phyloP scores from a whole-genome alignment of 1,284 basidiomycete species.

The Irpex sp. region DNA sequence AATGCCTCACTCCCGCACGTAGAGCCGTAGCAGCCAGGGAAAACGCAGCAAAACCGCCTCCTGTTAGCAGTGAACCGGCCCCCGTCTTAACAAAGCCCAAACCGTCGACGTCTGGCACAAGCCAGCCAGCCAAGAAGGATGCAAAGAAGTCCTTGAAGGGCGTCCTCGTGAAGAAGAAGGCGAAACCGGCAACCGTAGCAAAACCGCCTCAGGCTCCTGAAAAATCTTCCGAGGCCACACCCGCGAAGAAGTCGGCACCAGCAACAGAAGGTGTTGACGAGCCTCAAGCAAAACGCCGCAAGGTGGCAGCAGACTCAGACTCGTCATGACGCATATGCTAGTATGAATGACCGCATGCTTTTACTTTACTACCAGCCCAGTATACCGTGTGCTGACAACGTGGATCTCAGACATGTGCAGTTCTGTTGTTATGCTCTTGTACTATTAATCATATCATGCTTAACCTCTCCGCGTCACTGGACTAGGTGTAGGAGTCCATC shows the following conservation, averaged over 20 bases:
- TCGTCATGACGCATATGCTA: conserved; percentile 21
- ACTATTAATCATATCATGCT: conserved; percentile 5
- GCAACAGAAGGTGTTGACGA: conserved; percentile 19
- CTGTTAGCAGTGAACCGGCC: conserved; percentile 23
- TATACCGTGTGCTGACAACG: neutral
- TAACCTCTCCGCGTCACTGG: conserved; percentile 32
- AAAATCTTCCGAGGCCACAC: neutral
- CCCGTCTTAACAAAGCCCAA: conserved; percentile 23
- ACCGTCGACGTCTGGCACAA: conserved; percentile 9
- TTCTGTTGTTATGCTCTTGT: neutral
- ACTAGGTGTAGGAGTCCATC: conserved; percentile 81
- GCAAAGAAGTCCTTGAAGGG: conserved; percentile 66
- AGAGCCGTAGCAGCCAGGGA: conserved; percentile 76
- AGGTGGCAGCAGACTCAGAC: conserved; percentile 32
- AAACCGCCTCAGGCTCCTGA: neutral
- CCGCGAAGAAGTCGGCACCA: neutral
- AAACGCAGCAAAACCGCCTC: conserved; percentile 46
- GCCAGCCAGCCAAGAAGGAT: conserved; percentile 42
- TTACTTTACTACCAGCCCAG: neutral
- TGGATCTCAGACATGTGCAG: neutral
- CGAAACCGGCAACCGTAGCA: conserved; percentile 33
- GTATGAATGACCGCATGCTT: neutral
- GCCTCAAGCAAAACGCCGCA: conserved; percentile 52
- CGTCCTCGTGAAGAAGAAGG: conserved; percentile 74
- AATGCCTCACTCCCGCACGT: conserved; percentile 13